Base-by-base conservation (phyloP, 768 basidiomycete genomes). In the Lyophyllum atratum region DNA sequence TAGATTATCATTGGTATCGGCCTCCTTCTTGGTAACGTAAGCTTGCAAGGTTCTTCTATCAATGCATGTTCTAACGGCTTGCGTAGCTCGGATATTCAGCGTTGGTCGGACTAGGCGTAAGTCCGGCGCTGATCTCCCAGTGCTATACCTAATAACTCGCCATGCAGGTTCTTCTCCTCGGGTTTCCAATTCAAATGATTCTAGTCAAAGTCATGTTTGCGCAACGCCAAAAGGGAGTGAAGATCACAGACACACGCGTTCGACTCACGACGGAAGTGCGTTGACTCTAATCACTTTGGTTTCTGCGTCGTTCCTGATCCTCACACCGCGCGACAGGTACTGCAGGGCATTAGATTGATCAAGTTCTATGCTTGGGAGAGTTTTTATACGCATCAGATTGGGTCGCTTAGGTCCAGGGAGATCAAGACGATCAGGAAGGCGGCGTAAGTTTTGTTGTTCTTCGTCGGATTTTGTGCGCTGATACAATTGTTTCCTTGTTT, bases 61-160 rank as follows among this genome's bases (percentile, higher is more conserved):
- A 19, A 47, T 45, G 17, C 29, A n/a, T 28, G 25, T 11, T 19
- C 22, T 1, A n/a, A 19, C 19, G 17, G 8, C 25, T 19, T n/a
- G n/a, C n/a, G n/a, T 47, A 86, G 79, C 75, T 91, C 19, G 87
- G 88, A 4, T 84, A 83, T 60, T 89, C 87, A 1, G 87, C 87
- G 0, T 76, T 91, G 14, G 87, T 89, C 19, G 87, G 85, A 0
- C 69, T 87, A 12, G 83, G 68, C 50, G 81, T 70, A 68, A 62
- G 70, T 64, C n/a, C n/a, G n/a, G n/a, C n/a, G n/a, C n/a, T n/a
- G n/a, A 50, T 50, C n/a, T 21, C 28, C 25, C 17, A 47, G 26
- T 51, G 52, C 24, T 25, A 45, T 53, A 54, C 47, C 42, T 0
- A 50, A 17, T 14, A 40, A n/a, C 24, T 47, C 7, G 52, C 17